Conservation (phyloP, 192 early-diverging fungal species). For the Entomortierella beljakovae region DNA sequence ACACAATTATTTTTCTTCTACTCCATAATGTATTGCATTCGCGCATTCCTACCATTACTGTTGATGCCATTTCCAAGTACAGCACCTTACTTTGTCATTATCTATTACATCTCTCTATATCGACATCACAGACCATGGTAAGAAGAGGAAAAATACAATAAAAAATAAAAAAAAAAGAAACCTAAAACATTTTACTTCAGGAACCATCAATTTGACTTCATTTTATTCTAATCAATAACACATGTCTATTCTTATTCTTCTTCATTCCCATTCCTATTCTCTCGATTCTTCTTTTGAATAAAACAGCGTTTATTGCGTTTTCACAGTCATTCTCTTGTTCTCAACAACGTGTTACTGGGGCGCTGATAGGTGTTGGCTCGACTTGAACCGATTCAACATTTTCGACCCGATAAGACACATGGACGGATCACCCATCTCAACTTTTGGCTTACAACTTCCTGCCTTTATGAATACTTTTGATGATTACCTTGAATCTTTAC, state of each 20-base stretch:
- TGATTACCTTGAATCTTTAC: slow-evolving; percentile 8
- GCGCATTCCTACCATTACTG: slow-evolving; percentile 68
- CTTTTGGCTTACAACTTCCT: slow-evolving; percentile 38
- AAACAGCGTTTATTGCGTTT: slow-evolving; percentile 66
- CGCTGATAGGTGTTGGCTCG: slow-evolving; percentile 69
- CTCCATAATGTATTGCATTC: slow-evolving; percentile 66
- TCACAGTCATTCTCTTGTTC: slow-evolving; percentile 65
- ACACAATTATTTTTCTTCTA: not conserved
- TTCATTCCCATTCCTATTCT: not conserved
- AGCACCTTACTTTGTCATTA: slow-evolving; percentile 66
- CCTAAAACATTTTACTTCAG: not conserved
- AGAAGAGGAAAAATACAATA: not conserved
- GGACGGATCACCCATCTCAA: slow-evolving; percentile 37
- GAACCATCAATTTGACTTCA: not conserved
- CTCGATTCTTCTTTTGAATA: not conserved
- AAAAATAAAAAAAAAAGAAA: not conserved
- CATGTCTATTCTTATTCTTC: slow-evolving; percentile 1
- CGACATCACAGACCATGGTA: slow-evolving; percentile 72
- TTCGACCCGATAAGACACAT: slow-evolving; percentile 37
- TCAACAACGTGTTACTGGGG: slow-evolving; percentile 73
- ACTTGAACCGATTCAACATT: slow-evolving; percentile 53
- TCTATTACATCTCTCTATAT: slow-evolving; percentile 66
- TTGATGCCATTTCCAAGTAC: slow-evolving; percentile 70
- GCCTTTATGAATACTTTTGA: slow-evolving; percentile 27
- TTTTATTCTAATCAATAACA: not conserved